Evolutionary conservation across 495 filamentous ascomycete species (phyloP).

Genomic region (Neurospora pannonica): DNA sequence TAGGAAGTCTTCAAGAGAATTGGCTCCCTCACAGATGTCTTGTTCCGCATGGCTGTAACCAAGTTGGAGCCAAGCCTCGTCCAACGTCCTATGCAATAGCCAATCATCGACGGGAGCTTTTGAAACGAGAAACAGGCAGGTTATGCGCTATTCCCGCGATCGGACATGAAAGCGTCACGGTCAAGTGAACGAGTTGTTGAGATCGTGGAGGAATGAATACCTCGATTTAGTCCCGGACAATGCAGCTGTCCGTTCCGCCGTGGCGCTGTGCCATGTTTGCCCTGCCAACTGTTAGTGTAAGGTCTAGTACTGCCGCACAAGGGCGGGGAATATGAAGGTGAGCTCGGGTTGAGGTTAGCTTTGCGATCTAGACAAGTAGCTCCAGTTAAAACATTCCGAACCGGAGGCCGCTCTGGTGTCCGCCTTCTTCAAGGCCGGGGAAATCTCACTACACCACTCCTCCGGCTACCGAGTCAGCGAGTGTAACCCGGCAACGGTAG

Average conservation of each 20-base stretch:
- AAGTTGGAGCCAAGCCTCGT: not conserved
- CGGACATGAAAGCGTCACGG: too few species aligned
- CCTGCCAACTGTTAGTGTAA: too few species aligned
- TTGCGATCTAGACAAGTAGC: too few species aligned
- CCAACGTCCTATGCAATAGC: not conserved
- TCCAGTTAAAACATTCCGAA: too few species aligned
- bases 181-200: not conserved
- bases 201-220: not conserved
- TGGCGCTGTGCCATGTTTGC: not conserved
- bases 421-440: accelerated
- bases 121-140: not conserved
- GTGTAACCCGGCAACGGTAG: too few species aligned
- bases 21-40: not conserved
- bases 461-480: too few species aligned
- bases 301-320: too few species aligned
- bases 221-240: not conserved
- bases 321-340: too few species aligned
- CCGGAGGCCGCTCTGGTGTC: too few species aligned
- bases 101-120: not conserved
- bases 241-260: not conserved
- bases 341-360: too few species aligned
- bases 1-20: not conserved
- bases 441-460: too few species aligned
- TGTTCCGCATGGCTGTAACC: not conserved
- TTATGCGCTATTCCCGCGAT: too few species aligned